Conservation (phyloP, 495 filamentous ascomycete genomes). For the Aspergillus egyptiacus region DNA sequence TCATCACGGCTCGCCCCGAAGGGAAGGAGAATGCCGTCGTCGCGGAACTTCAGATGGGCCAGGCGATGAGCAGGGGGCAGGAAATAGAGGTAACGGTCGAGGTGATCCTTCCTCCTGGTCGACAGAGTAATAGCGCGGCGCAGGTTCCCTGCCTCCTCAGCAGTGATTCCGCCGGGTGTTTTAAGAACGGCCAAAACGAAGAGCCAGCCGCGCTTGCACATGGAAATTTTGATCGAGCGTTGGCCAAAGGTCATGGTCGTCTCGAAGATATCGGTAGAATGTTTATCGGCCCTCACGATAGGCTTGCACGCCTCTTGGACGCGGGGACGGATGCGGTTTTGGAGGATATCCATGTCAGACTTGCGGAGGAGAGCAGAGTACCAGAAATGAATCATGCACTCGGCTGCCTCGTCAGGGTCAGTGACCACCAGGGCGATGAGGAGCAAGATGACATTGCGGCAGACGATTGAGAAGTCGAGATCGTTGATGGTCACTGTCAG, state of each 20-base stretch:
- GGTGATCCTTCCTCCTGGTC: background rate
- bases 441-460: slow-evolving; percentile 42
- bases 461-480: slow-evolving; percentile 34
- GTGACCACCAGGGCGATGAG: slow-evolving; percentile 25
- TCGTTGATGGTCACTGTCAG: slow-evolving; percentile 38
- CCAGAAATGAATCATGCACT: slow-evolving; percentile 34
- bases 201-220: too few species aligned
- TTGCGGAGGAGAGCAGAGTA: slow-evolving; percentile 28
- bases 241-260: background rate
- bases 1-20: slow-evolving; percentile 26
- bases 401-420: slow-evolving; percentile 15
- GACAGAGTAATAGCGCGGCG: background rate
- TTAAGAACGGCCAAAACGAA: too few species aligned
- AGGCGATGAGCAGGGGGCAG: slow-evolving; percentile 12
- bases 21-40: slow-evolving; percentile 32
- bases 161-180: background rate
- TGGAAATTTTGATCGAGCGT: background rate
- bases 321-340: slow-evolving; percentile 16
- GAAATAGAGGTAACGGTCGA: background rate
- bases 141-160: background rate
- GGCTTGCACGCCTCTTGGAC: slow-evolving; percentile 25
- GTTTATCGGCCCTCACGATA: background rate
- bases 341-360: slow-evolving; percentile 13
- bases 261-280: background rate
- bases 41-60: slow-evolving; percentile 19